Evolutionary conservation across 257 asterid species (phyloP), one percentile per base, ranked within the genome.

Genomic region (Primulina tabacum): DNA sequence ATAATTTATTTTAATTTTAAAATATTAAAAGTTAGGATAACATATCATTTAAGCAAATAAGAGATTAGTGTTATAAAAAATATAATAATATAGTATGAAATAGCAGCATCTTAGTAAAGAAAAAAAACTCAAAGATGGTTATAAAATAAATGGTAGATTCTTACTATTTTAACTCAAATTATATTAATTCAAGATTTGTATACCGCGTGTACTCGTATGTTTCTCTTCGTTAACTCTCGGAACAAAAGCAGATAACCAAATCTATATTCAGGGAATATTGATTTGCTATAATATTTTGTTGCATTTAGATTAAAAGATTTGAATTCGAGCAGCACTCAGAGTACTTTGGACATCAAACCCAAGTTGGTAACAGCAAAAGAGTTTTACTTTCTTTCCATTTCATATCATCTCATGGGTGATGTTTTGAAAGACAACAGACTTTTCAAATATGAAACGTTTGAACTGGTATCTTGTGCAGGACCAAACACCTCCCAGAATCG

Each of bases 311-410:
- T 28, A 2, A 28, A 28, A 28, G 2, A 2, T 28, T 28, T 28
- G 29, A 28, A 28, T 28, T 21, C 24, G 24, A 21, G 24, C 24
- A 21, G 24, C 89, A 77, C 87, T 91, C 75, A 91, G 86, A 60
- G 97, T 90, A 68, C 92, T 89, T 86, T 91, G 92, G 57, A 91
- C 89, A 62, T 91, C 97, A 21, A 87, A 79, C 6, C 96, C 96
- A 11, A 91, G 84, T 76, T 91, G 93, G 50, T 2, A 2, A 43
- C 53, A 11, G n/a, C 53, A 43, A 43, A 11, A 43, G 4, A 11
- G 6, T 11, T 2, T 24, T 8, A 11, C 34, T 33, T 29, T 29
- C 4, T 16, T 8, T 26, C 50, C 52, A 57, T 24, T 43, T 61
- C 37, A 40, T n/a, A 17, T 82, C 86, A 90, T 76, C 97, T 76